A percentile compares a stretch with the other conserved stretches of the same genome.
Evolutionary conservation across 164 flowering plant genomes (phyloP).

Genomic region (Kingdonia uniflora): DNA sequence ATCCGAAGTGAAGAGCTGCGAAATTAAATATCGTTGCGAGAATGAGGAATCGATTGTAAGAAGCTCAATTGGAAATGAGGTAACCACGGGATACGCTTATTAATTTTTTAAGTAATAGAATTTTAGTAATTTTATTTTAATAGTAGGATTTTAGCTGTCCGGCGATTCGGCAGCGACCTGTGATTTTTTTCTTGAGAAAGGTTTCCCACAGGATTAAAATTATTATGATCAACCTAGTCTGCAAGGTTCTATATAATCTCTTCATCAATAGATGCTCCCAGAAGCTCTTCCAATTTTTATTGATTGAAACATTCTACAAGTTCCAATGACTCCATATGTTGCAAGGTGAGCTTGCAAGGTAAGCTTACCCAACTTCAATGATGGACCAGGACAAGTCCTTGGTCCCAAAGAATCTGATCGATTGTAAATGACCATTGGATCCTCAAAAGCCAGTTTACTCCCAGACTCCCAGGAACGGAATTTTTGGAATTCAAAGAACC

Average conservation of each 20-base stretch:
- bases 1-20: too few relatives aligned
- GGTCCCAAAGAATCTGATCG: conserved; percentile 72
- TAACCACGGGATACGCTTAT: too few relatives aligned
- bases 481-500: conserved; percentile 52
- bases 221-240: conserved; percentile 8
- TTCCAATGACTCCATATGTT: conserved; percentile 35
- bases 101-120: too few relatives aligned
- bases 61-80: too few relatives aligned
- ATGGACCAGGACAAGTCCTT: too few relatives aligned
- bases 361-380: conserved; percentile 69
- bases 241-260: conserved; percentile 16
- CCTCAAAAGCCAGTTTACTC: conserved; percentile 38
- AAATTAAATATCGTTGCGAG: too few relatives aligned
- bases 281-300: conserved; percentile 18
- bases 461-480: conserved; percentile 20
- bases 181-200: conserved; percentile 19
- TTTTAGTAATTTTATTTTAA: too few relatives aligned
- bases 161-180: too few relatives aligned
- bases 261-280: conserved; percentile 15
- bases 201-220: too few relatives aligned
- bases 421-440: conserved; percentile 44
- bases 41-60: too few relatives aligned
- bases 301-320: conserved; percentile 23
- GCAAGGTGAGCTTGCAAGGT: too few relatives aligned
- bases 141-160: too few relatives aligned